phyloP scores from a whole-genome alignment of 208 protist species.

The Endotrypanum monterogeii region DNA sequence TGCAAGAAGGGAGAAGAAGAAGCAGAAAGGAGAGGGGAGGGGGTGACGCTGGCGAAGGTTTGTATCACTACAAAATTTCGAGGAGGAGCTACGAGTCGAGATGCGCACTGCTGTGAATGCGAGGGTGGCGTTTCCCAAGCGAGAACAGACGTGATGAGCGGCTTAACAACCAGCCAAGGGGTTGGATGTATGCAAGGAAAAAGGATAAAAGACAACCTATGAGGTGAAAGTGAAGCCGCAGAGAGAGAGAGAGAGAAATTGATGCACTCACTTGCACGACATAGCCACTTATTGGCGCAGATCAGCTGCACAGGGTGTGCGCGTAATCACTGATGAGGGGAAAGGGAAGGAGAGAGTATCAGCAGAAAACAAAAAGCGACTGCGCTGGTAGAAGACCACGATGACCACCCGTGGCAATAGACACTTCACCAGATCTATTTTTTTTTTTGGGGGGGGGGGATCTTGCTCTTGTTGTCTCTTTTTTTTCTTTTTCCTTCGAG shows the following conservation, averaged over 20 bases:
- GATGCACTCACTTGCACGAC: neutral
- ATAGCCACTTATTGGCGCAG: too few species aligned
- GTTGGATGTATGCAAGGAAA: neutral
- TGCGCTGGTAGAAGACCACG: too few species aligned
- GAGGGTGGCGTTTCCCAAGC: neutral
- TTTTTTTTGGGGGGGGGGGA: too few species aligned
- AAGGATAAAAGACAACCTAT: slow-evolving; percentile 6
- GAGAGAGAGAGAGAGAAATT: neutral
- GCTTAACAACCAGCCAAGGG: neutral
- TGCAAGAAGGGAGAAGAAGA: slow-evolving; percentile 14
- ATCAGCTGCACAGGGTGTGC: too few species aligned
- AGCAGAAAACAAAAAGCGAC: too few species aligned
- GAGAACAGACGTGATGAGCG: neutral
- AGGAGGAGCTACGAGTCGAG: neutral
- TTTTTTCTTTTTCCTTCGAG: slow-evolving; percentile 4
- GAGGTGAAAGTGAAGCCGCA: neutral
- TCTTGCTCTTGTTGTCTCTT: too few species aligned
- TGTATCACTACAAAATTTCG: neutral
- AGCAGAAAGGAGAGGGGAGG: neutral
- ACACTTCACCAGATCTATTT: too few species aligned
- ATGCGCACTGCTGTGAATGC: neutral
- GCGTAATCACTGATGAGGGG: too few species aligned
- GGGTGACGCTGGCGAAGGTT: neutral
- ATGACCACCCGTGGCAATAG: too few species aligned
- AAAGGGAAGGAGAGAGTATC: too few species aligned